These are phyloP conservation scores for Alisma plantagoaquatica DNA, from an alignment of 106 monocot species.

Conservation along the genomic window DNA sequence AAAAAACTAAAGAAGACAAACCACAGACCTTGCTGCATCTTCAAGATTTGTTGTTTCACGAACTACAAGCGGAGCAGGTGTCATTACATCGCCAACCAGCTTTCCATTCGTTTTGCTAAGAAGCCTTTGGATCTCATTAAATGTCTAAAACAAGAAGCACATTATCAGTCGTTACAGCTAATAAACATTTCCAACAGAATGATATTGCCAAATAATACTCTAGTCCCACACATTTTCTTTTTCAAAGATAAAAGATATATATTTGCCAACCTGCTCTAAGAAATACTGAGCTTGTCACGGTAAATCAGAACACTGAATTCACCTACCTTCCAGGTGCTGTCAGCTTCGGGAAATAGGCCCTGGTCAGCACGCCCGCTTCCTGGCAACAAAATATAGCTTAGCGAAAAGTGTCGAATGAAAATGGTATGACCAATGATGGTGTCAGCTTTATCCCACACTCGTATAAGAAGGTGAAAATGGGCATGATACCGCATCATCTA, in stretches of 20 bases:
- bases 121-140: conserved; percentile 25
- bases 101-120: conserved; percentile 22
- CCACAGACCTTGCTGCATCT: conserved; percentile 23
- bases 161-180: too few relatives aligned
- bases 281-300: too few relatives aligned
- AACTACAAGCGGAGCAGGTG: conserved; percentile 17
- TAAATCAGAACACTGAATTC: not conserved
- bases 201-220: too few relatives aligned
- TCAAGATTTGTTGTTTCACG: conserved; percentile 24
- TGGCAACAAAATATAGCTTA: not conserved
- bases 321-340: conserved; percentile 13
- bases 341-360: conserved; percentile 9
- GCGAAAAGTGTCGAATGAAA: not conserved
- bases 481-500: too few relatives aligned
- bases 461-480: too few relatives aligned
- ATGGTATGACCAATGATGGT: not conserved
- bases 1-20: not conserved
- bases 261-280: too few relatives aligned
- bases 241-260: too few relatives aligned
- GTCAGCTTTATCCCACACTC: too few relatives aligned
- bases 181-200: too few relatives aligned
- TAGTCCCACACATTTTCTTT: too few relatives aligned
- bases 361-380: not conserved
- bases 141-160: conserved; percentile 13
- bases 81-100: conserved; percentile 27